Conservation (phyloP, 495 filamentous ascomycete species). For the Penicillium manginii region DNA sequence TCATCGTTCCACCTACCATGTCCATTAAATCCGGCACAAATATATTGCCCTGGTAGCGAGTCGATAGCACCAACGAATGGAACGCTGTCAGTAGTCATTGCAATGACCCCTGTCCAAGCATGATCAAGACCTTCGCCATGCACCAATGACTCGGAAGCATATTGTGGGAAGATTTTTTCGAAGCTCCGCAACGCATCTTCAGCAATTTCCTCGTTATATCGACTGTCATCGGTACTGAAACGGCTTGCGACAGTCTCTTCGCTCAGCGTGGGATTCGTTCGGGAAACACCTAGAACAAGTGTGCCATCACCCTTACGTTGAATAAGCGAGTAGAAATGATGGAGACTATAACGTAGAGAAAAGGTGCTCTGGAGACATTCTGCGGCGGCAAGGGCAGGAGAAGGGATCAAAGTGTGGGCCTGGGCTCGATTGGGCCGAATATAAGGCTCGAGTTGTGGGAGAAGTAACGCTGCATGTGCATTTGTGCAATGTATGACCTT, state of each 20-base stretch:
- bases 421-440: slow-evolving; percentile 34
- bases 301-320: slow-evolving; percentile 33
- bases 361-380: slow-evolving; percentile 27
- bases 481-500: slow-evolving; percentile 39
- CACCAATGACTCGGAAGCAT: background rate
- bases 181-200: slow-evolving; percentile 31
- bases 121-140: slow-evolving; percentile 38
- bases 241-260: slow-evolving; percentile 23
- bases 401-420: slow-evolving; percentile 33
- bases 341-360: slow-evolving; percentile 34
- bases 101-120: slow-evolving; percentile 39
- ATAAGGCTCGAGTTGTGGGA: slow-evolving; percentile 29
- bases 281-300: slow-evolving; percentile 33
- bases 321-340: slow-evolving; percentile 38
- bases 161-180: slow-evolving; percentile 25
- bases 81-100: slow-evolving; percentile 38
- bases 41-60: slow-evolving; percentile 31
- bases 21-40: slow-evolving; percentile 41
- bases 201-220: slow-evolving; percentile 31
- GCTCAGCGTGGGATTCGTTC: slow-evolving; percentile 32
- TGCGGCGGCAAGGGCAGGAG: slow-evolving; percentile 19
- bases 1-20: slow-evolving; percentile 25
- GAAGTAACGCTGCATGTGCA: slow-evolving; percentile 32
- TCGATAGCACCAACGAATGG: slow-evolving; percentile 36
- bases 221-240: slow-evolving; percentile 31